Conservation (phyloP, 306 rosid genomes). For the Lathyrus sativus region DNA sequence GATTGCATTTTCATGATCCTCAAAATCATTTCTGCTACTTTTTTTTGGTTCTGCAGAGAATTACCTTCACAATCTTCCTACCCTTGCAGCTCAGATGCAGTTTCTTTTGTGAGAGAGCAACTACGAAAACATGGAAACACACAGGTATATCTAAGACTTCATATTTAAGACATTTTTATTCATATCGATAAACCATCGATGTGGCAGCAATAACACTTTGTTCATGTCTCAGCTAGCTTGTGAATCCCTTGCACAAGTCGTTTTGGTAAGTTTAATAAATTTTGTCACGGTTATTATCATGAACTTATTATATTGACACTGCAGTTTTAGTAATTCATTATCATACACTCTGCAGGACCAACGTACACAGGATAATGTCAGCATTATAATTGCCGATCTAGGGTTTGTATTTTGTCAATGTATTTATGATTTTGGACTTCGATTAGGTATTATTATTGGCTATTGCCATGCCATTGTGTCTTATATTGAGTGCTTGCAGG, state of each 20-base stretch:
- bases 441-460: constrained; percentile 11
- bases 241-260: constrained; percentile 89
- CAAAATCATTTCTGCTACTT: constrained; percentile 27
- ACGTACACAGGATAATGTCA: constrained; percentile 87
- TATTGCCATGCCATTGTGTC: constrained; percentile 1
- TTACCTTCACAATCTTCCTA: constrained; percentile 38
- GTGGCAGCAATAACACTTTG: constrained; percentile 32
- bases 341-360: constrained; percentile 56
- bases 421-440: constrained; percentile 13
- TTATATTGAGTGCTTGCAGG: constrained; percentile 45
- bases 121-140: constrained; percentile 83
- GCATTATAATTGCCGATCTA: constrained; percentile 88
- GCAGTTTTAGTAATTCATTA: constrained; percentile 20
- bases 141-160: constrained; percentile 57
- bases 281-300: neutral
- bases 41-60: constrained; percentile 22
- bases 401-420: constrained; percentile 56
- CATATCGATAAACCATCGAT: neutral
- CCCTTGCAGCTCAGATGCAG: constrained; percentile 84
- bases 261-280: constrained; percentile 68
- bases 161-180: constrained; percentile 9
- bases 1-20: constrained; percentile 29
- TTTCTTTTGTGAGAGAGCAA: constrained; percentile 77
- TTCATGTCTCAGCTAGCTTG: constrained; percentile 70
- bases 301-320: neutral